phyloP scores from a whole-genome alignment of 495 filamentous ascomycete genomes.

The Aspergillus funiculosus region DNA sequence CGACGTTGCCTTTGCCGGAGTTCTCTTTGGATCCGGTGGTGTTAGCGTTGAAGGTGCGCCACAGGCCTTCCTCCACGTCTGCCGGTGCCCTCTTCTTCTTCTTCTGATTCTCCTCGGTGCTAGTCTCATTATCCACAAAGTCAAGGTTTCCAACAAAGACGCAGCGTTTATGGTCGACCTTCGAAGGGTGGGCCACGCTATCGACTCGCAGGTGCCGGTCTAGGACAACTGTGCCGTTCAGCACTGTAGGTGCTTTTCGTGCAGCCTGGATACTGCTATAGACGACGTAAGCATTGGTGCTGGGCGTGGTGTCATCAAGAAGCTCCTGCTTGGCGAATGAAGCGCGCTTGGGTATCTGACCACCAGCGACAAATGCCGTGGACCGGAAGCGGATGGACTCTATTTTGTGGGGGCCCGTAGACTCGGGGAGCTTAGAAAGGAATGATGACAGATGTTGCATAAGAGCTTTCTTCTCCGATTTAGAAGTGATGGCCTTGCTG shows the following conservation, averaged over 20 bases:
- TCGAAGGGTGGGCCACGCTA: conserved; percentile 77
- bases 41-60: conserved; percentile 67
- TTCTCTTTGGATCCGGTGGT: conserved; percentile 41
- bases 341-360: conserved; percentile 80
- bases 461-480: conserved; percentile 69
- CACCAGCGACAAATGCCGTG: conserved; percentile 64
- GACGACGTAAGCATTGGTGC: conserved; percentile 90
- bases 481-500: conserved; percentile 71
- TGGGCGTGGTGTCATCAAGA: conserved; percentile 82
- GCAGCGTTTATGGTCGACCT: conserved; percentile 77
- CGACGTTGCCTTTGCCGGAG: conserved; percentile 63
- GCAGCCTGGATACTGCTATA: conserved; percentile 69
- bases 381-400: conserved; percentile 92
- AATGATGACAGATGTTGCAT: conserved; percentile 60
- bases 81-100: conserved; percentile 66
- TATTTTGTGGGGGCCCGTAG: conserved; percentile 57
- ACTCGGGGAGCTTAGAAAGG: conserved; percentile 40
- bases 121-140: conserved; percentile 80
- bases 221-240: conserved; percentile 81
- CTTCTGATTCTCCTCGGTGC: conserved; percentile 48
- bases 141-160: conserved; percentile 96
- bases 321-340: conserved; percentile 77
- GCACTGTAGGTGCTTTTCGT: conserved; percentile 62
- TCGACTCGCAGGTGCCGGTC: conserved; percentile 89
- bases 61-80: conserved; percentile 92